These are phyloP conservation scores for Fusarium lyarnte DNA, from an alignment of 2,329 filamentous ascomycete species.

Conservation along the genomic window DNA sequence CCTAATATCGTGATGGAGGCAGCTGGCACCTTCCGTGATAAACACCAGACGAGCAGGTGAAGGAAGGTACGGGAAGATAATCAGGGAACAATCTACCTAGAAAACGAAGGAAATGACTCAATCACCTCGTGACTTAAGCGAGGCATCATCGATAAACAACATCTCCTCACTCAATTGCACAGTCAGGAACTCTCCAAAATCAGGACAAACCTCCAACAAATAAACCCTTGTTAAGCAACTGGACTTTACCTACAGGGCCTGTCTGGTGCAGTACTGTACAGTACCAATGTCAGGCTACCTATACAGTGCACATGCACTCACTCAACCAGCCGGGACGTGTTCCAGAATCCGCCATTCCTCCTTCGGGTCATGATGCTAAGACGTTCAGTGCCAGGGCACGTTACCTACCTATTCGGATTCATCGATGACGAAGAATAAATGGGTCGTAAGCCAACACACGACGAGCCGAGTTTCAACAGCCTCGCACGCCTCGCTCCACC, in stretches of 20 bases:
- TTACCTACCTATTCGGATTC: conserved; percentile 16
- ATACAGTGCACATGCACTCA: not conserved
- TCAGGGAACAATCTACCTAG: not conserved
- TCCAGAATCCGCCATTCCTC: conserved; percentile 20
- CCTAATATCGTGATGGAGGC: not conserved
- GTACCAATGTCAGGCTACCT: not conserved
- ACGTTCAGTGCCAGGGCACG: conserved; percentile 22
- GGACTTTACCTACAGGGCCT: not conserved
- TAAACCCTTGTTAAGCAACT: conserved; percentile 1
- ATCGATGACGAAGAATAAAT: conserved; percentile 28
- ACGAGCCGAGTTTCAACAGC: conserved; percentile 31
- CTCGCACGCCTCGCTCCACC: conserved; percentile 6
- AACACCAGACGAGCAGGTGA: not conserved
- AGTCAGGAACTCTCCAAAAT: not conserved
- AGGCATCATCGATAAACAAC: not conserved
- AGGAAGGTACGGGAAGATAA: conserved; percentile 2
- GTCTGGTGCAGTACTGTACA: not conserved
- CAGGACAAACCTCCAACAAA: conserved; percentile 7
- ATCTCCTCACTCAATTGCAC: conserved; percentile 6
- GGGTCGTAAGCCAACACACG: conserved; percentile 29
- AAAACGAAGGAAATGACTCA: not conserved
- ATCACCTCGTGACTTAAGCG: conserved; percentile 6
- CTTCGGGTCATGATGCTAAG: conserved; percentile 15
- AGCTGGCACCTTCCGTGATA: not conserved
- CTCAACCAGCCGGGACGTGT: conserved; percentile 28